Evolutionary conservation across 1,284 basidiomycete species (phyloP), one percentile per base, ranked within the genome.

Genomic region (Moniliella sp.): DNA sequence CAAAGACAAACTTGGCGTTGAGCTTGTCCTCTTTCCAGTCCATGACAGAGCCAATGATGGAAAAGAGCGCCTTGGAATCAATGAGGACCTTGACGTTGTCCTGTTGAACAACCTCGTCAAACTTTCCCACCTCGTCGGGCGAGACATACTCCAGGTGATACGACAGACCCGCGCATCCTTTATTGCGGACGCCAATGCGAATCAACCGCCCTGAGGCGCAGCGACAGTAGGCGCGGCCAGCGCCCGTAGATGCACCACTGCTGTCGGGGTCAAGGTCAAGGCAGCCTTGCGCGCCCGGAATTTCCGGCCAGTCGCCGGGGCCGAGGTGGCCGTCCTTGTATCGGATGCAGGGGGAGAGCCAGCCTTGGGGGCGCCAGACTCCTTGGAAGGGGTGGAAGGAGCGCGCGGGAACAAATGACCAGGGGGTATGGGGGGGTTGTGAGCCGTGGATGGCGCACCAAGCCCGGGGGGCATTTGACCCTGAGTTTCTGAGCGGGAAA

Each of bases 1-100:
- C 76, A 64, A 93, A 91, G 15, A 78, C 74, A 50, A 93, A 91
- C 64, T 80, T 83, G 10, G 15, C 25, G 27, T 23, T 19, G 18
- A 28, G 25, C 13, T 25, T 26, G 61, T 84, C 81, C 66, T 97
- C 91, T 42, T 77, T 70, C 91, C 91, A 97, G 59, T 91, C 84
- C 91, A 99, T 99, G 66, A 78, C 78, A 58, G 81, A 86, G 26
- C 91, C 91, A 45, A 99, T 94, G 54, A 99, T 91, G 40, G 78
- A 84, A 63, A 99, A 97, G 43, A 99, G 65, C 15, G 91, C 91
- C 63, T 91, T 93, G 61, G 76, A 79, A 65, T 99, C 91, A 59
- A 97, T 84, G 40, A 97, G 67, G 25, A 99, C 88, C 50, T 70
- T 73, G 17, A 93, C 83, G 4, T 48, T 55, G 17, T 52, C 49